Evolutionary conservation across 1,139 yeast species (phyloP), one percentile per base, ranked within the genome.

Genomic region (Sugiyamaella japonica): DNA sequence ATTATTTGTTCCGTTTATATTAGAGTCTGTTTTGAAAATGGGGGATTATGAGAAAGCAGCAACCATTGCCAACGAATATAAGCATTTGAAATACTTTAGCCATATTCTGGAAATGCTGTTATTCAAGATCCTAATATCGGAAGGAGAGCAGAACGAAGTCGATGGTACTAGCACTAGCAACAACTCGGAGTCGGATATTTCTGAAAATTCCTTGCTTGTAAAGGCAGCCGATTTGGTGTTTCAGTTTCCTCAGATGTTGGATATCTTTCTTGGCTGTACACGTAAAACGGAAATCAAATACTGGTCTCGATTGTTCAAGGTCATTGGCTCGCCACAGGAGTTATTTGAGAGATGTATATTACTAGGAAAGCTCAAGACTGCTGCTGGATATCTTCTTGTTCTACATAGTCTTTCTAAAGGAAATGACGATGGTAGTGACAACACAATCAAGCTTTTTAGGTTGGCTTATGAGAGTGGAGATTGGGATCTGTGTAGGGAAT

Each of bases 281-380:
- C 76, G 89, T 58, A 85, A 86, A 63, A 84, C 84, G 15, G 93
- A 85, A 63, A 75, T 79, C 20, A 77, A 79, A 51, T 80, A 81
- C 59, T 85, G 91, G 91, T 69, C 73, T 13, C 70, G 69, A 17
- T 72, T 85, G 37, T 83, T 85, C 62, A 65, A 70, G 5, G 67
- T 70, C 1, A 66, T 70, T 3, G 78, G 77, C 1, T 62, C 73
- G 23, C 73, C 74, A 8, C 70, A 74, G 44, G 64, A 59, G 39
- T 61, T 76, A 44, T 76, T 76, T 57, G 73, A 73, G 48, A 59
- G 65, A 49, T 71, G 77, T 50, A 64, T 75, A 41, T 55, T 59
- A 3, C 50, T 58, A n/a, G 69, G 68, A 8, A 69, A 71, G 46
- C 66, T 76, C 15, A 68, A 69, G 39, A 74, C 76, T 2, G 79